Percentiles rank a stretch among this genome's conserved stretches.
Evolutionary conservation across 441 rosid genomes (phyloP).

Genomic region (Omphalea diandra): DNA sequence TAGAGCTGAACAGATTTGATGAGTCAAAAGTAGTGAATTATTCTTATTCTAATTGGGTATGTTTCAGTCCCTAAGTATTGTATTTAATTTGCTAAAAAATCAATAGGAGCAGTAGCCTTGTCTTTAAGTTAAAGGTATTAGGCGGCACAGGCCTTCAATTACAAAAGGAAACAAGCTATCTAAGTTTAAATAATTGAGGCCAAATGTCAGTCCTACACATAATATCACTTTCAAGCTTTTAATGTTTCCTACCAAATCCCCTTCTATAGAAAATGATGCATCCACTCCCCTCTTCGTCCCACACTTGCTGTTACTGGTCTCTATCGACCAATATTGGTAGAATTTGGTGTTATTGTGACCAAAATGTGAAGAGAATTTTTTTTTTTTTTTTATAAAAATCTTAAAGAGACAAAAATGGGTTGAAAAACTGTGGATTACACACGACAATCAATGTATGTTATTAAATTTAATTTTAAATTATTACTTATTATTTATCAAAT

Average conservation of each 20-base stretch:
- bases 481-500: no score
- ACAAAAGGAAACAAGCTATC: conserved; percentile 10
- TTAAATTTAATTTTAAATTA: no score
- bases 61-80: background rate
- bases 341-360: background rate
- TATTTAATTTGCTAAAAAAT: background rate
- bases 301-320: background rate
- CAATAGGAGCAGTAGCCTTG: background rate
- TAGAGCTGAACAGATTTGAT: no score
- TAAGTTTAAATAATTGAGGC: conserved; percentile 3
- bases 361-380: no score
- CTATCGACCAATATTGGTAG: background rate
- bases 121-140: conserved; percentile 21
- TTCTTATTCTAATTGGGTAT: background rate
- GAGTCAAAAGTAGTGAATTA: background rate
- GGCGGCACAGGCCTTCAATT: conserved; percentile 21
- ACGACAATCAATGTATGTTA: no score
- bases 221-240: conserved; percentile 17
- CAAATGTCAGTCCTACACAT: conserved; percentile 6
- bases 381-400: no score
- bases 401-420: no score
- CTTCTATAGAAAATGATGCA: background rate
- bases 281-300: background rate
- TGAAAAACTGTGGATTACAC: no score
- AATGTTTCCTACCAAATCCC: conserved; percentile 5